Evolutionary conservation across 2,329 filamentous ascomycete species (phyloP).

Genomic region (Diaporthe sp.): DNA sequence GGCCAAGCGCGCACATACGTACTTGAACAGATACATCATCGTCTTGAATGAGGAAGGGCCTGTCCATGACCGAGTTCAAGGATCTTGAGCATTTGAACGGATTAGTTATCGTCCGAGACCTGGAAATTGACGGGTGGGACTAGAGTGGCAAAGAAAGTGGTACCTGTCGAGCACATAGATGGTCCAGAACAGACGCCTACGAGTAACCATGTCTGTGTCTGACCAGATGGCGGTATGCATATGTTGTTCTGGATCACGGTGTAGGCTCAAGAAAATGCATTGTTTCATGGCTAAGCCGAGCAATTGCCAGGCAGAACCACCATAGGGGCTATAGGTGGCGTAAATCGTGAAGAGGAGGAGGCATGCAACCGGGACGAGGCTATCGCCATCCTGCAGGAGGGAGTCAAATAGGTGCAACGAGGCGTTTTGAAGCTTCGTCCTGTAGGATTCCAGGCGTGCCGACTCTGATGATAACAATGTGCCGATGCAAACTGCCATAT

Average conservation of each 20-base stretch:
- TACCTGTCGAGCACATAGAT: not conserved
- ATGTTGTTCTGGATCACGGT: not conserved
- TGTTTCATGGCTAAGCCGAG: not conserved
- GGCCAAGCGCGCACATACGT: not conserved
- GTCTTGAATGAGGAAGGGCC: not conserved
- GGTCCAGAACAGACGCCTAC: not conserved
- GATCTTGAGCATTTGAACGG: not conserved
- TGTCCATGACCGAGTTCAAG: not conserved
- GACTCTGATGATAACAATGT: not conserved
- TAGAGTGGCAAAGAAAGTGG: not conserved
- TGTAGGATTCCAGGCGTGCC: not conserved
- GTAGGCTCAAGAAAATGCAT: not conserved
- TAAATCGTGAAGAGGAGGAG: not conserved
- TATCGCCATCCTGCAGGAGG: not conserved
- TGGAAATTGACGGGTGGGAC: not conserved
- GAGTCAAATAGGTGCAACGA: not conserved
- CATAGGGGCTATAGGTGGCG: not conserved
- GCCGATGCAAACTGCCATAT: constrained; percentile 2
- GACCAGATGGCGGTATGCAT: constrained; percentile 12
- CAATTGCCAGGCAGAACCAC: constrained; percentile 4
- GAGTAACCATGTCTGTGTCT: not conserved
- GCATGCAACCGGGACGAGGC: not conserved
- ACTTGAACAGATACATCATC: constrained; percentile 9
- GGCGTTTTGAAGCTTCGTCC: not conserved
- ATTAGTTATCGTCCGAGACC: not conserved